A percentile compares a stretch with the other conserved stretches of the same genome.
Evolutionary conservation across 148 eudicot genomes (phyloP).

Genomic region (Chenopodium berlandieri): DNA sequence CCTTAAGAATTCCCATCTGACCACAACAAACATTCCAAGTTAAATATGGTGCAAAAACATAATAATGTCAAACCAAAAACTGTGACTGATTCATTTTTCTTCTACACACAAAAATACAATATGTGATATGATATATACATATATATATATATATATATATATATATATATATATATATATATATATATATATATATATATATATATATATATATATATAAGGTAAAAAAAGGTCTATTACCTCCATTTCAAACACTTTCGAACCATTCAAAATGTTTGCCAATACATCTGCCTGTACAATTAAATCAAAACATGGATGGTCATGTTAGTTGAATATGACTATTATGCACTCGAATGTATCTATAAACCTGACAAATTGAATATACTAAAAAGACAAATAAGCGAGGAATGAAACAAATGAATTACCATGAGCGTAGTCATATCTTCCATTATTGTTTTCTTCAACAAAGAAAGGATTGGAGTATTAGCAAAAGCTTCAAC

Average conservation of each 20-base stretch:
- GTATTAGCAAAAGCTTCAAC: not conserved
- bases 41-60: not conserved
- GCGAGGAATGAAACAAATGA: not conserved
- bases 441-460: conserved; percentile 8
- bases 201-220: too few species aligned
- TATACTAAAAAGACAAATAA: too few species aligned
- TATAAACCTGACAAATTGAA: too few species aligned
- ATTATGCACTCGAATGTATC: too few species aligned
- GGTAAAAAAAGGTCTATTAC: not conserved
- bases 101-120: too few species aligned
- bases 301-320: not conserved
- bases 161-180: too few species aligned
- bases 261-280: not conserved
- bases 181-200: too few species aligned
- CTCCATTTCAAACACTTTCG: not conserved
- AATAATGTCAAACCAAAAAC: too few species aligned
- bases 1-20: not conserved
- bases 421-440: not conserved
- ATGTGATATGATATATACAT: too few species aligned
- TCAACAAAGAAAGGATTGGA: not conserved
- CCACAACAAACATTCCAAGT: not conserved
- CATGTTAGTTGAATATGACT: too few species aligned
- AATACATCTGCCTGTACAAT: conserved; percentile 6
- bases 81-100: not conserved
- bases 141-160: too few species aligned